Conservation (phyloP, 768 basidiomycete species). For the Boletus rubroflammeus region DNA sequence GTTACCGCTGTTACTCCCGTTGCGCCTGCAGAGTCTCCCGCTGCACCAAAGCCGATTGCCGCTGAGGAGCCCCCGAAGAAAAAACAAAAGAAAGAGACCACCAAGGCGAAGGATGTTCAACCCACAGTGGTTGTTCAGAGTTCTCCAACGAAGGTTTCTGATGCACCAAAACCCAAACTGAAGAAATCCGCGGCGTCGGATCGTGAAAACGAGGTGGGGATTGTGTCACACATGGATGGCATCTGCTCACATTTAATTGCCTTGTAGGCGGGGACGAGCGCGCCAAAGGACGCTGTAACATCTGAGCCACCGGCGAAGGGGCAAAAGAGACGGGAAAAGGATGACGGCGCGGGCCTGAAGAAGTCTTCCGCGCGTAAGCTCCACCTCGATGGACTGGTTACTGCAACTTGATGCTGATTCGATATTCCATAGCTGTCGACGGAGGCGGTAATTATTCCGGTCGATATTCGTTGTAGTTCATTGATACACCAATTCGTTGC, state of each 20-base stretch:
- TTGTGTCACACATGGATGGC: not conserved
- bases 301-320: slow-evolving; percentile 3
- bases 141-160: slow-evolving; percentile 9
- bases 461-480: not conserved
- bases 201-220: slow-evolving; percentile 12
- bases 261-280: slow-evolving; percentile 6
- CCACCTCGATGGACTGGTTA: not conserved
- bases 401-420: not conserved
- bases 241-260: slow-evolving; percentile 1
- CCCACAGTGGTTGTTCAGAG: not conserved
- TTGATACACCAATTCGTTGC: not conserved
- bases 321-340: slow-evolving; percentile 7
- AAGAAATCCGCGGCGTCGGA: slow-evolving; percentile 3
- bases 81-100: slow-evolving; percentile 8
- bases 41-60: not conserved
- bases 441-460: slow-evolving; percentile 3
- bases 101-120: slow-evolving; percentile 5
- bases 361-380: slow-evolving; percentile 15
- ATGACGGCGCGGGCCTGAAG: not conserved
- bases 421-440: not conserved
- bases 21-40: not conserved
- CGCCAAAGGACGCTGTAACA: not conserved
- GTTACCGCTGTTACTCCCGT: not conserved
- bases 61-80: slow-evolving; percentile 17
- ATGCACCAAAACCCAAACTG: not conserved